phyloP scores from a whole-genome alignment of 2,329 filamentous ascomycete genomes.

The Raffaelea deltoideospora region DNA sequence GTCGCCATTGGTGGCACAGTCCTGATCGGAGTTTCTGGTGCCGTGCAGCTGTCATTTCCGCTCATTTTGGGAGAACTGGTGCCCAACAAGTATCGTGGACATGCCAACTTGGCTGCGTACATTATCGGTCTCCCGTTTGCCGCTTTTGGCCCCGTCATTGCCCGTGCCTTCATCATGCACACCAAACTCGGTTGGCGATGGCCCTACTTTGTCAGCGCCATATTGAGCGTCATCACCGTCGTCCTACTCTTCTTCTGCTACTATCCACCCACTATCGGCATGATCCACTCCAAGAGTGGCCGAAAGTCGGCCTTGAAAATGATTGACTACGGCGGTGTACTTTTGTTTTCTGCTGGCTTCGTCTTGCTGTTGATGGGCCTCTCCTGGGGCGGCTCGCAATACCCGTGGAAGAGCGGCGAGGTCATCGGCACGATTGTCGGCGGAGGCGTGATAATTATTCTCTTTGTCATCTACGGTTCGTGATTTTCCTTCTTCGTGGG shows the following conservation, averaged over 20 bases:
- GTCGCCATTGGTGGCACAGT: conserved; percentile 22
- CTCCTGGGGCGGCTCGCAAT: conserved; percentile 23
- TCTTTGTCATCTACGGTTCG: conserved; percentile 24
- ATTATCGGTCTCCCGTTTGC: conserved; percentile 24
- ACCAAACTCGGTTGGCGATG: conserved; percentile 30
- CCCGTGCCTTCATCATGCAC: conserved; percentile 25
- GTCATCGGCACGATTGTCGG: conserved; percentile 21
- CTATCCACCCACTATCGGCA: conserved; percentile 28
- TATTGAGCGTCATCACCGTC: conserved; percentile 23
- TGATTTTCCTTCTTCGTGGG: no score
- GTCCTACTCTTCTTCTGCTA: conserved; percentile 28
- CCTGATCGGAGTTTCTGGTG: conserved; percentile 22
- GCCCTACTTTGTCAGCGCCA: conserved; percentile 32
- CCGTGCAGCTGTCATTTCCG: conserved; percentile 25
- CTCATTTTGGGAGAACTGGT: conserved; percentile 27
- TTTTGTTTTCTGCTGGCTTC: conserved; percentile 24
- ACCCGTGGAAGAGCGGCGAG: conserved; percentile 25
- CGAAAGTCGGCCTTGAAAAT: conserved; percentile 22
- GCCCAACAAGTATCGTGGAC: conserved; percentile 24
- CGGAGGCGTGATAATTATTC: conserved; percentile 19
- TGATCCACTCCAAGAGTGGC: conserved; percentile 22
- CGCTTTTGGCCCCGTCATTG: conserved; percentile 30
- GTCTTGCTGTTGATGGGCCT: conserved; percentile 27
- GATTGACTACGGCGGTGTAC: conserved; percentile 28
- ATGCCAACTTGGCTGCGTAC: conserved; percentile 21